A percentile compares a stretch with the other conserved stretches of the same genome.
Evolutionary conservation across 352 stramenopile genomes (phyloP).

Genomic region (Pythium monospermum): DNA sequence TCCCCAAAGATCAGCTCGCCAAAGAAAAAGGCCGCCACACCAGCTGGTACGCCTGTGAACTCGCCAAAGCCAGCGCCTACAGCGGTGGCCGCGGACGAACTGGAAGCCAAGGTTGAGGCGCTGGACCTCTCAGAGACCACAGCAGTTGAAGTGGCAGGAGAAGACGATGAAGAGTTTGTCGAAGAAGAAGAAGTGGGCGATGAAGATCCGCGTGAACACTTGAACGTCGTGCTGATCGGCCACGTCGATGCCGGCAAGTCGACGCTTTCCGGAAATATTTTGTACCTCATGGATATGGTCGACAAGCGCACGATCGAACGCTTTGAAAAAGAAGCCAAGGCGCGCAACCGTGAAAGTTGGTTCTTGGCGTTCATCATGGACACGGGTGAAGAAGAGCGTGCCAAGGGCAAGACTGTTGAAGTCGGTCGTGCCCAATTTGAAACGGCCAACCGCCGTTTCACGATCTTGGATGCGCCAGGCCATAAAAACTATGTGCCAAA

Average conservation of each 20-base stretch:
- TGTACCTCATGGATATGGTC: conserved; percentile 98
- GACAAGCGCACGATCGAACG: conserved; percentile 99
- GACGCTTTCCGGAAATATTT: conserved; percentile 96
- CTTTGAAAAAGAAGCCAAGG: conserved; percentile 97
- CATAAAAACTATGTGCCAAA: conserved; percentile 99
- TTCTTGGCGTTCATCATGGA: conserved; percentile 99
- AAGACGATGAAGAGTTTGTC: conserved; percentile 53
- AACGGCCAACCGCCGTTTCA: conserved; percentile 93
- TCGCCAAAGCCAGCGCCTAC: conserved; percentile 14
- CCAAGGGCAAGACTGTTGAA: conserved; percentile 89
- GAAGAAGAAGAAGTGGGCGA: conserved; percentile 75
- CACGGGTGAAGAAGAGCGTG: conserved; percentile 97
- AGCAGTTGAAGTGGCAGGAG: conserved; percentile 23
- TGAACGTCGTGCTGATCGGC: conserved; percentile 99
- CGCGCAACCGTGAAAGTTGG: conserved; percentile 75
- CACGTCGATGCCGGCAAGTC: conserved; percentile 99
- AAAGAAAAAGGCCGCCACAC: background rate
- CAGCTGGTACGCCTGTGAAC: conserved; percentile 1
- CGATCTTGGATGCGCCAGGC: conserved; percentile 98
- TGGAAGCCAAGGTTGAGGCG: conserved; percentile 21
- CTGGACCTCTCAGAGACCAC: conserved; percentile 14
- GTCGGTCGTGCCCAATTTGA: conserved; percentile 96
- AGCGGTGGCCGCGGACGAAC: background rate
- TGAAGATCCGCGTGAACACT: conserved; percentile 95
- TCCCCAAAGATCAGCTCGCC: conserved; percentile 8